Conservation (phyloP, 139 green algal species). For the Axilococcus clingmanii region DNA sequence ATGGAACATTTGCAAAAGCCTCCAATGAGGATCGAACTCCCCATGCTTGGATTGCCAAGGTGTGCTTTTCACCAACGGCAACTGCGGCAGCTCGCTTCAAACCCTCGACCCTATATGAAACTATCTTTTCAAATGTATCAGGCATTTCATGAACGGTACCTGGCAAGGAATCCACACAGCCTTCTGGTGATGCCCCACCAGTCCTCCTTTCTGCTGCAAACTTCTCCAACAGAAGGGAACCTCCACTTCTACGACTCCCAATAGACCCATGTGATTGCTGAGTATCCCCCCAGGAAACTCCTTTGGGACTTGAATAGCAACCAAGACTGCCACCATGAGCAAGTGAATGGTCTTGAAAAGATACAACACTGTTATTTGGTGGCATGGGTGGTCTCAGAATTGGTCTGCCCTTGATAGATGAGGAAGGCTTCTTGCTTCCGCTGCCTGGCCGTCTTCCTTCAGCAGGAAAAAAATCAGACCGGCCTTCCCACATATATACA, state of each 20-base stretch:
- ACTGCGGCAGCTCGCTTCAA: conserved; percentile 42
- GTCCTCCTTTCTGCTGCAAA: background rate
- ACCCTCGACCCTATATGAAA: conserved; percentile 39
- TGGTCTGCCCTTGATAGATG: background rate
- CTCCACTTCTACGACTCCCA: background rate
- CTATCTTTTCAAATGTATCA: conserved; percentile 2
- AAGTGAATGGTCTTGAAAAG: background rate
- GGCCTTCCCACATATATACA: conserved; percentile 77
- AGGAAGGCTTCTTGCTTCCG: conserved; percentile 29
- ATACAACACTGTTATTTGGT: too few species aligned
- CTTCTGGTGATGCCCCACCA: background rate
- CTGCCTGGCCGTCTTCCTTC: conserved; percentile 19
- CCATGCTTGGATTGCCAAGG: conserved; percentile 67
- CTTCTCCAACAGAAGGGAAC: background rate
- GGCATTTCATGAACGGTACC: too few species aligned
- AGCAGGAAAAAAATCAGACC: conserved; percentile 29
- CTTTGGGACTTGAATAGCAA: background rate
- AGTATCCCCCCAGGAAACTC: background rate
- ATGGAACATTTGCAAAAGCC: too few species aligned
- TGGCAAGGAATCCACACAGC: too few species aligned
- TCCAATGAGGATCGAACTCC: too few species aligned
- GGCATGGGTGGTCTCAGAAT: background rate
- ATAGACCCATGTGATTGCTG: too few species aligned
- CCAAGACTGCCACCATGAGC: background rate
- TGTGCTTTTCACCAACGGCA: conserved; percentile 87